Percentiles rank a stretch among this genome's conserved stretches.
Evolutionary conservation across 306 rosid genomes (phyloP).

Genomic region (Inga oerstediana): DNA sequence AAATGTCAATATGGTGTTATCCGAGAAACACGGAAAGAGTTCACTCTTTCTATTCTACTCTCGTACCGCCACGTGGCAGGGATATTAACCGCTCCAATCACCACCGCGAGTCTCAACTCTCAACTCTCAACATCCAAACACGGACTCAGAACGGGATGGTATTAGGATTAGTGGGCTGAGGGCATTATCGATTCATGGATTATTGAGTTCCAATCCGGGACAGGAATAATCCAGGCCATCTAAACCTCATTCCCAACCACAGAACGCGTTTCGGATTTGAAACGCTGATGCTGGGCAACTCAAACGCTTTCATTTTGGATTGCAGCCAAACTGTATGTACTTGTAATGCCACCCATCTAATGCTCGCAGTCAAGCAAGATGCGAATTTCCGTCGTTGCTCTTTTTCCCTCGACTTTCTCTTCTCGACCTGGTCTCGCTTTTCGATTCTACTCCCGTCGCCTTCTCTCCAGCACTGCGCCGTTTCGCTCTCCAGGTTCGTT

Average conservation of each 20-base stretch:
- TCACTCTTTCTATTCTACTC: not conserved
- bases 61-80: not conserved
- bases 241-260: not conserved
- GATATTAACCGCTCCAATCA: not conserved
- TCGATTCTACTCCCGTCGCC: conserved; percentile 32
- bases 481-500: conserved; percentile 55
- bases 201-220: not conserved
- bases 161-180: not conserved
- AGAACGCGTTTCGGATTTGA: not conserved
- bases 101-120: too few relatives aligned
- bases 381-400: conserved; percentile 65
- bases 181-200: not conserved
- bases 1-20: not conserved
- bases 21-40: not conserved
- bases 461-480: conserved; percentile 28
- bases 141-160: not conserved
- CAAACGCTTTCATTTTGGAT: not conserved
- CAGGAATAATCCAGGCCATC: not conserved
- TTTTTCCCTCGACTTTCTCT: conserved; percentile 51
- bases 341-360: conserved; percentile 54
- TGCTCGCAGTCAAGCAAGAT: conserved; percentile 41
- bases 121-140: not conserved
- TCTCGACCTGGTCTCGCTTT: conserved; percentile 45
- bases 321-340: conserved; percentile 29
- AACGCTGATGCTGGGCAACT: not conserved